phyloP scores from a whole-genome alignment of 1,284 basidiomycete genomes.

The Sanghuangporus weigelae region DNA sequence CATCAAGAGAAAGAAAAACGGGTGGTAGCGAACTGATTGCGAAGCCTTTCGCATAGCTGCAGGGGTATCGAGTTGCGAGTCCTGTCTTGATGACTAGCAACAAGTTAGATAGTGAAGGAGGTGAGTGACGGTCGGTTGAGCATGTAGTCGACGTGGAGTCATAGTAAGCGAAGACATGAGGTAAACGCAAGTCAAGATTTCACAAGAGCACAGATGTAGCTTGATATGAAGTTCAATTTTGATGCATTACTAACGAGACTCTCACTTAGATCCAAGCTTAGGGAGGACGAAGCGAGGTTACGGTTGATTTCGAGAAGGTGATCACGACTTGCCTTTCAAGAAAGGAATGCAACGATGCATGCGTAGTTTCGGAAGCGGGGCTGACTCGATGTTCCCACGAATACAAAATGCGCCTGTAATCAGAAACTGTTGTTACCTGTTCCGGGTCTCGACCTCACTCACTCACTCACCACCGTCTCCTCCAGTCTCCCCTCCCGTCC shows the following conservation, averaged over 20 bases:
- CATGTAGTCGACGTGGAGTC: conserved; percentile 4
- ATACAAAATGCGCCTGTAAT: background rate
- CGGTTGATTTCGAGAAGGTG: background rate
- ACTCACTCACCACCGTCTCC: conserved; percentile 17
- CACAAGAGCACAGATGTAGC: background rate
- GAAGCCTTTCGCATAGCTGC: conserved; percentile 15
- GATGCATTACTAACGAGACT: background rate
- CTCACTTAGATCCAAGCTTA: too few species aligned
- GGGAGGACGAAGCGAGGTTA: too few species aligned
- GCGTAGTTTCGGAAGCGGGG: background rate
- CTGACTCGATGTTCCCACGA: conserved; percentile 1
- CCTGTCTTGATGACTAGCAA: background rate
- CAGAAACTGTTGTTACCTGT: background rate
- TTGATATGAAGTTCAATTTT: background rate
- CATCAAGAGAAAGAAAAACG: conserved; percentile 65
- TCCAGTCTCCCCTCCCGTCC: conserved; percentile 22
- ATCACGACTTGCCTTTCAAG: too few species aligned
- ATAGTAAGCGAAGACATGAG: conserved; percentile 11
- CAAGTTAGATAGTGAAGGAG: background rate
- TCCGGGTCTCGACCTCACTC: background rate
- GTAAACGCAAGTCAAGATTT: conserved; percentile 6
- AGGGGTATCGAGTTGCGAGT: background rate
- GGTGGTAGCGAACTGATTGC: conserved; percentile 44
- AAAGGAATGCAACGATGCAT: too few species aligned
- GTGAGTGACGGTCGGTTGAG: background rate